Conservation (phyloP, 768 basidiomycete genomes). For the Sporobolomyces pararoseus region DNA sequence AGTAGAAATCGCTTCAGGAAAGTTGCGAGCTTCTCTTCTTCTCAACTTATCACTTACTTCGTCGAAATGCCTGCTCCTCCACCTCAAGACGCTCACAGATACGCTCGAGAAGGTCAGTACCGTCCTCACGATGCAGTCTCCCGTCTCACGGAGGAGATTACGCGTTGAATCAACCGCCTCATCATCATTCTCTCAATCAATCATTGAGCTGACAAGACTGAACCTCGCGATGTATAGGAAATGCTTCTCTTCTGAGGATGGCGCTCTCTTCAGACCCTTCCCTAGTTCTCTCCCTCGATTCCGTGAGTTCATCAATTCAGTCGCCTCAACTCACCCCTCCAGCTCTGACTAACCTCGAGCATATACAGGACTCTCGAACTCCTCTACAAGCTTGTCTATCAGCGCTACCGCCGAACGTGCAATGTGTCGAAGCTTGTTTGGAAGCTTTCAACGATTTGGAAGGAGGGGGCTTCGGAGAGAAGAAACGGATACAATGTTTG, state of each 20-base stretch:
- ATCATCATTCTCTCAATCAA: too few species aligned
- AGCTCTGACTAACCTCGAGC: too few species aligned
- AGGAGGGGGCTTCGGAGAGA: slow-evolving; percentile 5
- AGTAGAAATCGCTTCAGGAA: not conserved
- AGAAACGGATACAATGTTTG: slow-evolving; percentile 6
- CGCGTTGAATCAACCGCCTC: not conserved
- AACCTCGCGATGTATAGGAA: too few species aligned
- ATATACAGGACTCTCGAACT: slow-evolving; percentile 30
- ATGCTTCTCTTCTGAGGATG: slow-evolving; percentile 18
- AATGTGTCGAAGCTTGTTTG: slow-evolving; percentile 29
- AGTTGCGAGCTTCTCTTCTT: not conserved
- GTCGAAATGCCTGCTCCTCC: not conserved
- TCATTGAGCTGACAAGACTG: too few species aligned
- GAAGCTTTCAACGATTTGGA: slow-evolving; percentile 19
- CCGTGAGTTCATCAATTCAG: not conserved
- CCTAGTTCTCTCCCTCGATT: slow-evolving; percentile 20
- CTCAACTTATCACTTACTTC: not conserved
- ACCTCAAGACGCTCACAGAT: slow-evolving; percentile 20
- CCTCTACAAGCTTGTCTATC: slow-evolving; percentile 37
- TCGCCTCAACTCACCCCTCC: not conserved
- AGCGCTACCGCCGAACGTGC: slow-evolving; percentile 21
- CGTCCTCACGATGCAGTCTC: not conserved
- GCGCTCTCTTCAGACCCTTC: slow-evolving; percentile 11
- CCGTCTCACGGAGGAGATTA: too few species aligned
- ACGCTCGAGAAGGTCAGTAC: slow-evolving; percentile 36